Evolutionary conservation across 208 protist genomes (phyloP).

Genomic region (Acanthamoeba lenticulata): DNA sequence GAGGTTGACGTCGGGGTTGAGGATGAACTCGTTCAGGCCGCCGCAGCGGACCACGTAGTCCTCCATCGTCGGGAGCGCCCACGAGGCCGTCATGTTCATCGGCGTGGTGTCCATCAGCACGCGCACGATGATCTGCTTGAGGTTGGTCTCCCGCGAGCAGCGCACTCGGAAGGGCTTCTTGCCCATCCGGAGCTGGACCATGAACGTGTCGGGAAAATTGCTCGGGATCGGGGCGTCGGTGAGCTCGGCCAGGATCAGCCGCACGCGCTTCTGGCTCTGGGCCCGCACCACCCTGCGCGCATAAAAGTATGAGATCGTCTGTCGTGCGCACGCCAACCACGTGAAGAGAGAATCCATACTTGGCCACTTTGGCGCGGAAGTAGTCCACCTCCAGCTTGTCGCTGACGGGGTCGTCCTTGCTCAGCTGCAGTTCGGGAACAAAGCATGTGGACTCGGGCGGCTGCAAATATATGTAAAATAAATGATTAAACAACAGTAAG

Average conservation of each 20-base stretch:
- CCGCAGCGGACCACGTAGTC: neutral
- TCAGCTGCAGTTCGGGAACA: neutral
- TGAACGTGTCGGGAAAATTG: neutral
- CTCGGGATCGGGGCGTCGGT: neutral
- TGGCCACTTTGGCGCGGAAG: neutral
- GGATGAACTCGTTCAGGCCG: neutral
- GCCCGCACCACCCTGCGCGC: neutral
- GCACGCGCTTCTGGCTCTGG: neutral
- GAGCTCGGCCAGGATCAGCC: slow-evolving; percentile 8
- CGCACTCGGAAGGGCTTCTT: neutral
- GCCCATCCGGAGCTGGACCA: neutral
- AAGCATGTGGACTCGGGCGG: neutral
- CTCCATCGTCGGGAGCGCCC: neutral
- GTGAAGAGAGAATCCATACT: neutral
- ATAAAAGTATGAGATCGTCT: neutral
- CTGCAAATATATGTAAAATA: too few relatives aligned
- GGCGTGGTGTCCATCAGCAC: neutral
- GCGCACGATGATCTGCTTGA: neutral
- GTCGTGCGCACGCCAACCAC: neutral
- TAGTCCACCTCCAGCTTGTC: neutral
- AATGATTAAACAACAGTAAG: too few relatives aligned
- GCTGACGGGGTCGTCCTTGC: neutral
- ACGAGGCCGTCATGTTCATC: neutral
- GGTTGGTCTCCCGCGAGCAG: neutral
- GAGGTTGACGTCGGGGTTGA: neutral